These are phyloP conservation scores for Aspergillus chevalieri DNA, from an alignment of 2,329 filamentous ascomycete species.

Conservation along the genomic window DNA sequence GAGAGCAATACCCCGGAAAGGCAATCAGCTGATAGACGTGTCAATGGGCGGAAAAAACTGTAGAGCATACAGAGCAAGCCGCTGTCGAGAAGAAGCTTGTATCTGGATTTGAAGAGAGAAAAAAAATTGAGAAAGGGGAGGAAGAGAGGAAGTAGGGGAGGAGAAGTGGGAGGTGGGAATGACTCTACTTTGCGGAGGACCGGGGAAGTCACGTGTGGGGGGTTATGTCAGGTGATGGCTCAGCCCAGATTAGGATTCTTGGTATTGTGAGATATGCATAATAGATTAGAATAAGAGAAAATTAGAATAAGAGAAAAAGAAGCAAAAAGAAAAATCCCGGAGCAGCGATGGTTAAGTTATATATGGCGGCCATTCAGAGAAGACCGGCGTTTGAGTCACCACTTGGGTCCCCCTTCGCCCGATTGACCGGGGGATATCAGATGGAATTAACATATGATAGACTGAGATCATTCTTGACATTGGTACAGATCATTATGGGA, in stretches of 20 bases:
- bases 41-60: neutral
- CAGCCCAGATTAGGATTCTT: neutral
- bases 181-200: conserved; percentile 14
- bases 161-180: neutral
- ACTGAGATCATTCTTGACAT: too few species aligned
- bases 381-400: neutral
- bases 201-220: conserved; percentile 21
- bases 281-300: neutral
- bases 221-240: conserved; percentile 7
- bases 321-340: neutral
- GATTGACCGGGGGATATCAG: conserved; percentile 9
- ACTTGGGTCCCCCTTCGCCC: conserved; percentile 23
- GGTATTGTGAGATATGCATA: neutral
- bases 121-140: neutral
- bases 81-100: too few species aligned
- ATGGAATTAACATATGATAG: neutral
- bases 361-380: neutral
- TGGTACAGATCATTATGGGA: too few species aligned
- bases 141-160: neutral
- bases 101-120: neutral
- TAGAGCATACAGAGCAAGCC: too few species aligned
- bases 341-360: neutral
- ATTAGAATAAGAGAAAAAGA: neutral
- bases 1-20: conserved; percentile 7
- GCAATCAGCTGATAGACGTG: neutral